Conservation (phyloP, 2,329 filamentous ascomycete genomes). For the Sporothrix phasma region DNA sequence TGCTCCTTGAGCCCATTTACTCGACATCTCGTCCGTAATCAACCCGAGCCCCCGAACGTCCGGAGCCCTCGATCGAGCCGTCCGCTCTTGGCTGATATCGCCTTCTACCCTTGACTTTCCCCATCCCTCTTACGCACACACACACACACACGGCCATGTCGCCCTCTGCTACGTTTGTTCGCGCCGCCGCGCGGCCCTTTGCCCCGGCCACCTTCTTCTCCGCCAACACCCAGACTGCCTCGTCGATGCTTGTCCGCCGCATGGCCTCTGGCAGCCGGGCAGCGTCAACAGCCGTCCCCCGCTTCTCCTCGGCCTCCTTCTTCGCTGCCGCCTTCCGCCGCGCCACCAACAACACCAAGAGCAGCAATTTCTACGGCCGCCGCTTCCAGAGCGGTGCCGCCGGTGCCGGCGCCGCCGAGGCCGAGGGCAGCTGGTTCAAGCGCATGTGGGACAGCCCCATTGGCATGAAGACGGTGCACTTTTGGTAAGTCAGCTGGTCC, state of each 20-base stretch:
- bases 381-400: slow-evolving; percentile 47
- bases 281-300: not conserved
- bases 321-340: slow-evolving; percentile 38
- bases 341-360: slow-evolving; percentile 32
- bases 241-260: slow-evolving; percentile 11
- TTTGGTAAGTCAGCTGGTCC: slow-evolving; percentile 58
- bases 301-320: slow-evolving; percentile 29
- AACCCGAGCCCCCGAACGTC: slow-evolving; percentile 1
- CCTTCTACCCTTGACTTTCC: not conserved
- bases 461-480: slow-evolving; percentile 89
- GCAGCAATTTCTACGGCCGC: slow-evolving; percentile 30
- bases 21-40: not conserved
- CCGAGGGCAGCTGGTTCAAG: slow-evolving; percentile 52
- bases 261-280: slow-evolving; percentile 13
- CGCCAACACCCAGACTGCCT: slow-evolving; percentile 28
- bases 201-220: slow-evolving; percentile 44
- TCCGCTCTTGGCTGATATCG: not conserved
- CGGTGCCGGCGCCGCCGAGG: slow-evolving; percentile 30
- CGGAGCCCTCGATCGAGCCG: not conserved
- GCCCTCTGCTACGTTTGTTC: slow-evolving; percentile 40
- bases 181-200: slow-evolving; percentile 43
- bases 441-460: slow-evolving; percentile 76
- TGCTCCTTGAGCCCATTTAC: not conserved
- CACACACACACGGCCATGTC: slow-evolving; percentile 28
- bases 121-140: not conserved